These are phyloP conservation scores for Podaxis pistillaris DNA, from an alignment of 768 basidiomycete species.

Conservation along the genomic window DNA sequence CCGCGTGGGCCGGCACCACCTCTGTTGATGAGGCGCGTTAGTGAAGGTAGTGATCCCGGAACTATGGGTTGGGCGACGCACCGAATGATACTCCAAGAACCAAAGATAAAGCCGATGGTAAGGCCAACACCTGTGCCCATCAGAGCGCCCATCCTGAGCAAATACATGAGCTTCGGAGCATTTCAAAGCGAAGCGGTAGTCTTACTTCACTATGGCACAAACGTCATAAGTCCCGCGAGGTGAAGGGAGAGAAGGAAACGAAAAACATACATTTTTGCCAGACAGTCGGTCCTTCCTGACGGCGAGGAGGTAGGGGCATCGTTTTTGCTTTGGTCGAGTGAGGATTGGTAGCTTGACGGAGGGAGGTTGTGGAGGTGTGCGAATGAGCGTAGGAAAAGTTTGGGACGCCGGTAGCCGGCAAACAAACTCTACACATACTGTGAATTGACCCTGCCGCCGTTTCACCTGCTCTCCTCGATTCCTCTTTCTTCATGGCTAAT, in stretches of 20 bases:
- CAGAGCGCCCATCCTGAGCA: slow-evolving; percentile 81
- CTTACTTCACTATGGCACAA: slow-evolving; percentile 55
- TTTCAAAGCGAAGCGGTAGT: background rate
- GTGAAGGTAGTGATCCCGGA: background rate
- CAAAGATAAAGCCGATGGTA: slow-evolving; percentile 97
- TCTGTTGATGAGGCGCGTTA: slow-evolving; percentile 38
- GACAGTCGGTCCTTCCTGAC: slow-evolving; percentile 25
- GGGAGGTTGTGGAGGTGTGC: slow-evolving; percentile 16
- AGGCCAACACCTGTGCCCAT: slow-evolving; percentile 94
- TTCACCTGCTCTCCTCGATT: slow-evolving; percentile 1
- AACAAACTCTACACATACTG: background rate
- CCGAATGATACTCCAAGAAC: slow-evolving; percentile 90
- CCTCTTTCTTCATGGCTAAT: slow-evolving; percentile 16
- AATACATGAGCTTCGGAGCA: background rate
- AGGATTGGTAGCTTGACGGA: slow-evolving; percentile 20
- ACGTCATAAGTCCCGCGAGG: slow-evolving; percentile 15
- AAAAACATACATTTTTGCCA: slow-evolving; percentile 70
- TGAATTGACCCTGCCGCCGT: background rate
- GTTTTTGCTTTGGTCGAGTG: slow-evolving; percentile 45
- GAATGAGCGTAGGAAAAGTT: slow-evolving; percentile 17
- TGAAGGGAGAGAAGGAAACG: slow-evolving; percentile 11
- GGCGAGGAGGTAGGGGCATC: slow-evolving; percentile 45
- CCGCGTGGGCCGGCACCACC: slow-evolving; percentile 92
- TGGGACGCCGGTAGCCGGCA: slow-evolving; percentile 2
- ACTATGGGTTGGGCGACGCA: slow-evolving; percentile 32